Percentiles rank a stretch among this genome's conserved stretches.
These are phyloP conservation scores for Crithidia bombi DNA, from an alignment of 208 protist species.

Conservation along the genomic window DNA sequence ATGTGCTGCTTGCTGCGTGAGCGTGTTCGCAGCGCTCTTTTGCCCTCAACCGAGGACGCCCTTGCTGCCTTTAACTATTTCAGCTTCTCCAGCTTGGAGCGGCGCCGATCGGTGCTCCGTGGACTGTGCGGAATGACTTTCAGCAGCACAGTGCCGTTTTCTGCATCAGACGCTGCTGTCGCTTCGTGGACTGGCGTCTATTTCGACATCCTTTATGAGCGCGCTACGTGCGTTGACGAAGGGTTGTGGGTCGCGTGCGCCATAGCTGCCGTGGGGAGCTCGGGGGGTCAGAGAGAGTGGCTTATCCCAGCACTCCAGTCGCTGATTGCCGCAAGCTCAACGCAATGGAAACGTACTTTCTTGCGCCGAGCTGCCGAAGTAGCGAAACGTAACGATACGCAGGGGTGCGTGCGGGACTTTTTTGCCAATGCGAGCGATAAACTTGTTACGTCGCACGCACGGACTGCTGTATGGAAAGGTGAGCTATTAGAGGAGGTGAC, in stretches of 20 bases:
- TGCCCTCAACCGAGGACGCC: constrained; percentile 16
- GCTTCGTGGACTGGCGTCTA: constrained; percentile 22
- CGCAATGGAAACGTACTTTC: constrained; percentile 24
- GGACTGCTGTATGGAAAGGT: constrained; percentile 23
- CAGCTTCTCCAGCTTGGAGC: constrained; percentile 13
- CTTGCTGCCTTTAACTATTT: constrained; percentile 30
- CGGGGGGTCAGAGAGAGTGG: constrained; percentile 5
- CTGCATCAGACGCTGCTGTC: background rate
- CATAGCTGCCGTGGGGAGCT: constrained; percentile 9
- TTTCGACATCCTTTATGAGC: constrained; percentile 35
- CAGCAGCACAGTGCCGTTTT: background rate
- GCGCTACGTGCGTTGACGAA: constrained; percentile 29
- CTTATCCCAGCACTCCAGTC: constrained; percentile 20
- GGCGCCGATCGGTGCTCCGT: constrained; percentile 19
- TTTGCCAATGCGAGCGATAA: constrained; percentile 19
- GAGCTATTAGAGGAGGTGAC: constrained; percentile 24
- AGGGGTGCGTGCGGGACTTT: constrained; percentile 20
- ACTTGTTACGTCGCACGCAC: background rate
- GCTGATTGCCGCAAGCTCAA: constrained; percentile 32
- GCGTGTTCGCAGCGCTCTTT: constrained; percentile 1
- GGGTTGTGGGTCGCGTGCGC: constrained; percentile 30
- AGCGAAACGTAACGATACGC: constrained; percentile 16
- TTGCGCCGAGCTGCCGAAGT: constrained; percentile 9
- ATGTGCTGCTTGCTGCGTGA: constrained; percentile 13
- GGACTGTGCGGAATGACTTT: constrained; percentile 4